Base-by-base conservation (phyloP, 495 filamentous ascomycete genomes). In the Aspergillus panamensis region DNA sequence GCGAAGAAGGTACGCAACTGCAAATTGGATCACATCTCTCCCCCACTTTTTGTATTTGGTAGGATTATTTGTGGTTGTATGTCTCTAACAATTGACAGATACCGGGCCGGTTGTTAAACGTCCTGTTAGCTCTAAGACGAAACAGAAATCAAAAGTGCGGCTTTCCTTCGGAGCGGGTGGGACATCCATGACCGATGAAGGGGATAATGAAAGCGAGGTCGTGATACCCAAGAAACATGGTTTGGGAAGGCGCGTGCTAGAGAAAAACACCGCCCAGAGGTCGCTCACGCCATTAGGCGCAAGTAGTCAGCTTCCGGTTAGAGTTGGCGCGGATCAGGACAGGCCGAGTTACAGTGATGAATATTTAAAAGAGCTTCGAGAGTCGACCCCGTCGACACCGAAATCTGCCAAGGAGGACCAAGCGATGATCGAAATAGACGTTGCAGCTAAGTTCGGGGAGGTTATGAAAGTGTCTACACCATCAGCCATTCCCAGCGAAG, bases 311-410 rank as follows among this genome's bases (percentile, higher is more conserved):
- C 25, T 87, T 1, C 81, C 84, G 4, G 70, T 84, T 37, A 80
- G 86, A 20, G 77, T 83, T 6, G 75, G 75, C 9, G 77, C 79
- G 25, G 82, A 84, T 37, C 84, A 88, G 35, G 88, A 93, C 44
- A 77, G 86, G 45, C 93, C 91, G 3, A 89, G 79, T 57, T 98
- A 98, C 72, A 94, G 81, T 69, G 86, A 87, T 57, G 91, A 94
- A 58, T 88, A 93, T 61, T 77, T 98, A 45, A 87, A 89, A 48
- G 90, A 96, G 69, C 80, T 98, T 8, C 87, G 88, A 53, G 84
- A 81, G 50, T 89, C 88, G 8, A 96, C 94, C 0, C 91, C 90
- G 1, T 85, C 85, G 32, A 89, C 88, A 0, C 88, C 91, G 2
- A 86, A 86, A 62, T 74, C 83, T 50, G 64, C 81, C 62, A 72